Evolutionary conservation across 2,329 filamentous ascomycete species (phyloP).

Genomic region (Fusarium tanahbumbuense): DNA sequence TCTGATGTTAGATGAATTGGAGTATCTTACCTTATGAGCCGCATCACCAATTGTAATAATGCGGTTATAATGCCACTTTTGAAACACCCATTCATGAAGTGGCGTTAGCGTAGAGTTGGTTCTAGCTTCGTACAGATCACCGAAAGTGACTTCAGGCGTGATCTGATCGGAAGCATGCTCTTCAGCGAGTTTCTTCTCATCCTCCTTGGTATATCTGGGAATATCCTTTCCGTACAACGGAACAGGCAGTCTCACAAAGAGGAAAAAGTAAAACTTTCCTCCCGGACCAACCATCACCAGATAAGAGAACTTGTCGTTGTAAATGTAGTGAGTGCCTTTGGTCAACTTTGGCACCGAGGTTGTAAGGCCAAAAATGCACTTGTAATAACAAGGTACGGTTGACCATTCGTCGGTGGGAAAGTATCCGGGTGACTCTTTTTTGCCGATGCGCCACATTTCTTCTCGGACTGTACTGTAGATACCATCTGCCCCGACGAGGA

Average conservation of each 20-base stretch:
- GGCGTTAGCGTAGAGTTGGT: neutral
- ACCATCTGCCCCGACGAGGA: slow-evolving; percentile 56
- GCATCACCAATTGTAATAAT: slow-evolving; percentile 15
- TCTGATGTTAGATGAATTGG: rapidly evolving
- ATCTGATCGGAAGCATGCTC: neutral
- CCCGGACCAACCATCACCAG: neutral
- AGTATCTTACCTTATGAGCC: slow-evolving; percentile 3
- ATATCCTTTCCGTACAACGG: neutral
- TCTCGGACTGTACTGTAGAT: slow-evolving; percentile 53
- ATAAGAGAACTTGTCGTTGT: neutral
- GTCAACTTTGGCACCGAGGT: neutral
- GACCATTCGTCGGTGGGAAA: slow-evolving; percentile 25
- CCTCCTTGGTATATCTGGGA: neutral
- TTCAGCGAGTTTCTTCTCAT: neutral
- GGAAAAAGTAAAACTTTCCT: slow-evolving; percentile 12
- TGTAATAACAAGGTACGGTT: slow-evolving; percentile 17
- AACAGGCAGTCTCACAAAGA: neutral
- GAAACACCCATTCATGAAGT: slow-evolving; percentile 8
- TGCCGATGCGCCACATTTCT: slow-evolving; percentile 45
- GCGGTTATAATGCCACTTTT: slow-evolving; percentile 12
- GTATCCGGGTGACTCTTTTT: neutral
- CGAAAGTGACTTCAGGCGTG: neutral
- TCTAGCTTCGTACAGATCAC: neutral
- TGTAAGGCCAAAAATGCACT: slow-evolving; percentile 11
- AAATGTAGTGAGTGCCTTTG: neutral